Percentiles rank a stretch among this genome's conserved stretches.
phyloP scores from a whole-genome alignment of 192 early-diverging fungal species.

The Backusella psychrophila region DNA sequence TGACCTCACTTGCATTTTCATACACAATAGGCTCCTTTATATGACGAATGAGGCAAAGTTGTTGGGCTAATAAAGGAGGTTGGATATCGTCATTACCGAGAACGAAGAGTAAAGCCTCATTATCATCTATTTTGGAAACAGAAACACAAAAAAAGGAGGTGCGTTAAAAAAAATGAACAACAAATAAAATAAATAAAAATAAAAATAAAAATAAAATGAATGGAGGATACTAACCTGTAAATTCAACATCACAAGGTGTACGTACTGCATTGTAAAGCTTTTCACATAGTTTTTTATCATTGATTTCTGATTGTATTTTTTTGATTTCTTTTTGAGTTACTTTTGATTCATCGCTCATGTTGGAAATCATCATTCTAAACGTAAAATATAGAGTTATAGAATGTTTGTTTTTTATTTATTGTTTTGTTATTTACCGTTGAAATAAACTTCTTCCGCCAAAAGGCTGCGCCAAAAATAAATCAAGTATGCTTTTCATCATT shows the following conservation, averaged over 20 bases:
- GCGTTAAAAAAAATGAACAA: background rate
- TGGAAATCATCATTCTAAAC: constrained; percentile 46
- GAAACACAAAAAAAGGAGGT: background rate
- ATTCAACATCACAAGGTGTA: constrained; percentile 5
- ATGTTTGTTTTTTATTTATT: background rate
- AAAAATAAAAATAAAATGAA: background rate
- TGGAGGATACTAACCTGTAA: background rate
- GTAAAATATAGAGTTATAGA: background rate
- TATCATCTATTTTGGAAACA: background rate
- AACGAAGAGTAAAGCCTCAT: background rate
- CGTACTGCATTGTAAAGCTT: constrained; percentile 46
- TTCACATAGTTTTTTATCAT: constrained; percentile 38
- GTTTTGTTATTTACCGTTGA: constrained; percentile 34
- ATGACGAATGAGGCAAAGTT: constrained; percentile 12
- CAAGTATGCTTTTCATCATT: constrained; percentile 49
- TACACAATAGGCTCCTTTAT: background rate
- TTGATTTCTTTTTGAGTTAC: constrained; percentile 42
- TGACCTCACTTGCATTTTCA: background rate
- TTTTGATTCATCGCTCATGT: constrained; percentile 45
- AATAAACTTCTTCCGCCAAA: constrained; percentile 50
- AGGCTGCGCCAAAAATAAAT: constrained; percentile 52
- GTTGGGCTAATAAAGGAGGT: constrained; percentile 1
- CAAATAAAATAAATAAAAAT: background rate
- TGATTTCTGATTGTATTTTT: constrained; percentile 14
- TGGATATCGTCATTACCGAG: background rate